Conservation (phyloP, 352 stramenopile species). For the Blastocystis sp. region DNA sequence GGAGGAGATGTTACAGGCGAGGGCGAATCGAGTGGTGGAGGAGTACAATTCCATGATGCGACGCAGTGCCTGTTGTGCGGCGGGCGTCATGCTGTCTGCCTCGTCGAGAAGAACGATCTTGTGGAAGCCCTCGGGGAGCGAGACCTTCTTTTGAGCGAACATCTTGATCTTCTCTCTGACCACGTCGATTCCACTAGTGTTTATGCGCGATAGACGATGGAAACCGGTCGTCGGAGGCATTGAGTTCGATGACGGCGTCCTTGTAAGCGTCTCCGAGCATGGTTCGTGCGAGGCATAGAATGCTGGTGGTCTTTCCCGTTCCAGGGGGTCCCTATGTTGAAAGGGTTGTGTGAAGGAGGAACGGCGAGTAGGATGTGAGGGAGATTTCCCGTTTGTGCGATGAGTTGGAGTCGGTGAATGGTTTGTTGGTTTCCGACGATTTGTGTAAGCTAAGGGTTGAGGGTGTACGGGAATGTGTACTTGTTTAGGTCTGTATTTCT, state of each 20-base stretch:
- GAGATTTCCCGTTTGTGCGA: conserved; percentile 94
- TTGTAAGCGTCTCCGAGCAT: conserved; percentile 83
- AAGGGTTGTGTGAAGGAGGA: neutral
- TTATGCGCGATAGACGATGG: conserved; percentile 75
- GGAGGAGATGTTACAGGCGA: conserved; percentile 97
- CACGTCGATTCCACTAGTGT: conserved; percentile 80
- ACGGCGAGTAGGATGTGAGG: conserved; percentile 95
- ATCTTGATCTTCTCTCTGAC: conserved; percentile 98
- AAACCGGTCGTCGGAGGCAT: conserved; percentile 93
- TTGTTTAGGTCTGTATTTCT: conserved; percentile 92
- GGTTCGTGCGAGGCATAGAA: conserved; percentile 86
- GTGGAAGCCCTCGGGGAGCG: conserved; percentile 85
- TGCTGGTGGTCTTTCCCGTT: conserved; percentile 90
- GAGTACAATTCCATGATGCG: conserved; percentile 99
- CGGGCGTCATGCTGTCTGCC: conserved; percentile 95
- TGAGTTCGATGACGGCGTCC: conserved; percentile 93
- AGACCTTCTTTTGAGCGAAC: conserved; percentile 98
- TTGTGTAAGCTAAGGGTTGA: conserved; percentile 81
- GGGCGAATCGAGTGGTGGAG: conserved; percentile 93
- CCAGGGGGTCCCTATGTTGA: conserved; percentile 82
- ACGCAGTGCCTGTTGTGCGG: conserved; percentile 94
- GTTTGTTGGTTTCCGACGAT: conserved; percentile 98
- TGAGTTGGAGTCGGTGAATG: conserved; percentile 89
- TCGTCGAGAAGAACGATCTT: conserved; percentile 99
- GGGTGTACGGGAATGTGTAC: conserved; percentile 75